phyloP scores from a whole-genome alignment of 2,329 filamentous ascomycete genomes.

The Aspergillus fijiensis region DNA sequence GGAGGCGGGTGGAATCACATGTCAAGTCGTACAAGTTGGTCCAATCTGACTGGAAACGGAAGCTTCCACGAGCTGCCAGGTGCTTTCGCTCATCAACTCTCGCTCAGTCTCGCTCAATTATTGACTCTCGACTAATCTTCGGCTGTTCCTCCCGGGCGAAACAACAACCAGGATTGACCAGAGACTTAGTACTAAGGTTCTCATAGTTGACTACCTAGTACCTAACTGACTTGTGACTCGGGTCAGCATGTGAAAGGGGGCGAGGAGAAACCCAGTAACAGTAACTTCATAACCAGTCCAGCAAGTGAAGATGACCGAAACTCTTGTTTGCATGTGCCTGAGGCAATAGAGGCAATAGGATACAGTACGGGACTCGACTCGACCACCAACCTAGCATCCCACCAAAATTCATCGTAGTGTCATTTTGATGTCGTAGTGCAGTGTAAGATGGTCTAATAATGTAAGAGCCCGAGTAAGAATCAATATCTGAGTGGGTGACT shows the following conservation, averaged over 20 bases:
- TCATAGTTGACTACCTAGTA: no score
- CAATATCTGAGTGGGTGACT: no score
- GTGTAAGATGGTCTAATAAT: no score
- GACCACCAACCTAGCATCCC: no score
- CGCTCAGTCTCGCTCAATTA: not conserved
- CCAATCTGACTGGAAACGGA: not conserved
- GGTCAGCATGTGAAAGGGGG: not conserved
- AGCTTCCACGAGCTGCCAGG: constrained; percentile 1
- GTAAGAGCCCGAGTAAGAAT: no score
- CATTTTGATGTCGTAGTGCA: no score
- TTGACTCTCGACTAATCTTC: not conserved
- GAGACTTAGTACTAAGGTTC: no score
- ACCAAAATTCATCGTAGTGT: no score
- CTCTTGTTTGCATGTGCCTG: not conserved
- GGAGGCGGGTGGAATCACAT: constrained; percentile 4
- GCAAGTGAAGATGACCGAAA: no score
- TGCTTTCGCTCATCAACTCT: not conserved
- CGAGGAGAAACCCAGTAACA: not conserved
- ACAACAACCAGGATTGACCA: not conserved
- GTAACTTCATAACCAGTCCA: no score
- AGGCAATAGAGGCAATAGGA: not conserved
- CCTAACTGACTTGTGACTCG: not conserved
- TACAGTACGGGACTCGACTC: no score
- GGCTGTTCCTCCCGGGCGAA: not conserved
- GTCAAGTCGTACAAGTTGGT: not conserved